phyloP scores from a whole-genome alignment of 305 asterid genomes.

The Stenogyne calaminthoides region DNA sequence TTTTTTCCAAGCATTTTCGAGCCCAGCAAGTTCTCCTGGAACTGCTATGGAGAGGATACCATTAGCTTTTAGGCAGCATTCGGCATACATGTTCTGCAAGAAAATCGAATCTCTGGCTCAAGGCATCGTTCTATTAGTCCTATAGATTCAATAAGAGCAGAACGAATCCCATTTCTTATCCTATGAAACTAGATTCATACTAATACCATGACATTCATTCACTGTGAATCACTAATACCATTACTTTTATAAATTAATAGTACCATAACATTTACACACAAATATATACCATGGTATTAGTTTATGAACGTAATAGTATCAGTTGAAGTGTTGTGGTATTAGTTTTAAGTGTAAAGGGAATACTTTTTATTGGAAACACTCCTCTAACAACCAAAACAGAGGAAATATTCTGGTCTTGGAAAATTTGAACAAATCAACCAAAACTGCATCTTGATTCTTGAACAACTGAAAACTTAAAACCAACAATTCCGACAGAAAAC shows the following conservation, averaged over 20 bases:
- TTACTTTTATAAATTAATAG: too few relatives aligned
- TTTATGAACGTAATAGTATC: too few relatives aligned
- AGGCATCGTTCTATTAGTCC: background rate
- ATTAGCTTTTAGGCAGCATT: slow-evolving; percentile 41
- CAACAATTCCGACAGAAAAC: background rate
- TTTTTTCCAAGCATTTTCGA: slow-evolving; percentile 55
- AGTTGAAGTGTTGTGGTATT: too few relatives aligned
- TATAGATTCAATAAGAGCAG: too few relatives aligned
- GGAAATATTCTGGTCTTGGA: background rate
- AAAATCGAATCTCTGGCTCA: background rate
- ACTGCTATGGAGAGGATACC: slow-evolving; percentile 70
- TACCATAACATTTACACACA: too few relatives aligned
- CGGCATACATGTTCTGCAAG: slow-evolving; percentile 58
- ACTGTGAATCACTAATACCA: too few relatives aligned
- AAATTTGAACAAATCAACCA: background rate
- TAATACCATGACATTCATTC: too few relatives aligned
- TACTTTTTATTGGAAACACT: too few relatives aligned
- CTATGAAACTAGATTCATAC: too few relatives aligned
- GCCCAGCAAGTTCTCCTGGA: slow-evolving; percentile 82
- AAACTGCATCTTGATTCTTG: background rate
- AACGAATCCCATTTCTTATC: too few relatives aligned
- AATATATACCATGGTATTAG: too few relatives aligned
- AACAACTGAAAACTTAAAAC: background rate
- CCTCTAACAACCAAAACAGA: background rate
- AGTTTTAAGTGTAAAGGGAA: too few relatives aligned